A percentile compares a stretch with the other conserved stretches of the same genome.
These are phyloP conservation scores for Pseudogymnoascus sp. DNA, from an alignment of 2,329 filamentous ascomycete species.

Conservation along the genomic window DNA sequence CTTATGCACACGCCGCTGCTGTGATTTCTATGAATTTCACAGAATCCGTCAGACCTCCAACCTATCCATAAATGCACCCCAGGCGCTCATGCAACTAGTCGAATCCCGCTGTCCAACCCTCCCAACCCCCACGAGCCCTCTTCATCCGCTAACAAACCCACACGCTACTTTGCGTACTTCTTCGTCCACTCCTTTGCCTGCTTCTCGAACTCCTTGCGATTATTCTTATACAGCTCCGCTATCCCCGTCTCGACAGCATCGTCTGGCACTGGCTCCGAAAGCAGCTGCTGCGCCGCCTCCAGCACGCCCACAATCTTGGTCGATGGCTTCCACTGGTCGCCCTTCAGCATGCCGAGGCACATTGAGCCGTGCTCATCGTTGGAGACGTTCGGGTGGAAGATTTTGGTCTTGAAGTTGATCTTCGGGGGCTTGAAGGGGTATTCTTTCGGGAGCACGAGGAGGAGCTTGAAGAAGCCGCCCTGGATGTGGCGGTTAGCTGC, in stretches of 20 bases:
- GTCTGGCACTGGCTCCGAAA: conserved; percentile 62
- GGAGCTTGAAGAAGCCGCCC: conserved; percentile 61
- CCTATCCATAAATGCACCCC: neutral
- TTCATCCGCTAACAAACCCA: neutral
- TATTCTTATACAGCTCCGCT: conserved; percentile 61
- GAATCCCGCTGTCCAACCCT: neutral
- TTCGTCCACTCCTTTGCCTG: conserved; percentile 60
- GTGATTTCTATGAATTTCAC: neutral
- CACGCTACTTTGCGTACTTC: conserved; percentile 47
- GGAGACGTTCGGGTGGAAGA: conserved; percentile 70
- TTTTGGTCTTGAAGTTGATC: conserved; percentile 63
- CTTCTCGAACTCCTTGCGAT: conserved; percentile 56
- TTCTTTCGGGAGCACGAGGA: conserved; percentile 58
- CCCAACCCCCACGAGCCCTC: neutral
- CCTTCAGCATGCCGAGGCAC: conserved; percentile 64
- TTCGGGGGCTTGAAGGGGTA: conserved; percentile 70
- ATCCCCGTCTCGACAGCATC: conserved; percentile 64
- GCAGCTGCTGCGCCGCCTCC: conserved; percentile 54
- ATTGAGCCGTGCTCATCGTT: conserved; percentile 69
- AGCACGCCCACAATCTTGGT: conserved; percentile 61
- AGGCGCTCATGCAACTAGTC: neutral
- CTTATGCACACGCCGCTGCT: neutral
- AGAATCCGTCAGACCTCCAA: neutral
- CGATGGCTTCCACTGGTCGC: conserved; percentile 67
- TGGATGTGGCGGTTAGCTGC: conserved; percentile 12